phyloP scores from a whole-genome alignment of 1,284 basidiomycete species.

The Fomitiporia mediterranea region DNA sequence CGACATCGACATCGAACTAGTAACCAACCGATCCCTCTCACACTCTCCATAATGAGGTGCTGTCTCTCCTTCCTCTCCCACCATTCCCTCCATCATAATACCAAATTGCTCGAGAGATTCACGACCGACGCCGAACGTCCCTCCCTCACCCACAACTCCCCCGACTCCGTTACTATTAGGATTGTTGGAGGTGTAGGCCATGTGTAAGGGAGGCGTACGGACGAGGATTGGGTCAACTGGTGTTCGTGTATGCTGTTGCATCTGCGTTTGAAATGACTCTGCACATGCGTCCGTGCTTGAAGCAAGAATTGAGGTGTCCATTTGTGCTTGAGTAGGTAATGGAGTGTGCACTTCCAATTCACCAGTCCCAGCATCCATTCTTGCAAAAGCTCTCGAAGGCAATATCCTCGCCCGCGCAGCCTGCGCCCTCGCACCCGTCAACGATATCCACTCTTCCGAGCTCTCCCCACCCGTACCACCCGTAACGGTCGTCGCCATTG shows the following conservation, averaged over 20 bases:
- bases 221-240: background rate
- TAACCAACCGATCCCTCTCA: background rate
- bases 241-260: background rate
- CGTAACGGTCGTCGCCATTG: background rate
- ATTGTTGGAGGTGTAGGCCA: background rate
- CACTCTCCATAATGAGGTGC: background rate
- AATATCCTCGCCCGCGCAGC: background rate
- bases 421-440: conserved; percentile 2
- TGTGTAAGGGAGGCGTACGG: background rate
- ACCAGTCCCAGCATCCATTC: too few relatives aligned
- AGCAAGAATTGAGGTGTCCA: background rate
- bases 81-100: background rate
- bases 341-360: background rate
- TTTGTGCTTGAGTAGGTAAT: background rate
- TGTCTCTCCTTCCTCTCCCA: background rate
- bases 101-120: background rate
- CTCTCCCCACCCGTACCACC: background rate
- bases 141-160: too few relatives aligned
- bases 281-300: too few relatives aligned
- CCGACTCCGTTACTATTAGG: too few relatives aligned
- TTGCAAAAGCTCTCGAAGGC: background rate
- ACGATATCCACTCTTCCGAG: conserved; percentile 2
- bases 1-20: too few relatives aligned
- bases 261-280: too few relatives aligned
- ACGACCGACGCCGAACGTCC: background rate